Evolutionary conservation across 371 early-diverging fungal genomes (phyloP), one percentile per base, ranked within the genome.

Genomic region (Parasitella parasitica): DNA sequence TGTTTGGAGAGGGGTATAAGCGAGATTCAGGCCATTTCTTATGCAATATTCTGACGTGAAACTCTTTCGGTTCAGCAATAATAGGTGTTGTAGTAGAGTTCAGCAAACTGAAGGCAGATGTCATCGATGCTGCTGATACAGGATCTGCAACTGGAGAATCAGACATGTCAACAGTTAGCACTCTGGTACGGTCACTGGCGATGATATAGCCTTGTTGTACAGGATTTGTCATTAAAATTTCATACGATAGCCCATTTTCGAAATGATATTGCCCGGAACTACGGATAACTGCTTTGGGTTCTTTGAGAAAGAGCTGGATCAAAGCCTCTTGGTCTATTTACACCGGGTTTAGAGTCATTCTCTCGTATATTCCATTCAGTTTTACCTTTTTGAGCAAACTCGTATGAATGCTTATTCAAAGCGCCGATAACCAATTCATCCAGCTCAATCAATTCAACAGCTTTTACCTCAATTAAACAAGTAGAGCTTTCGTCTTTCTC

Each of bases 341-440:
- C n/a, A n/a, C n/a, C n/a, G n/a, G n/a, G n/a, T n/a, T n/a, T n/a
- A n/a, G n/a, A n/a, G n/a, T n/a, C n/a, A n/a, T n/a, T n/a, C n/a
- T n/a, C n/a, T n/a, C n/a, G n/a, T n/a, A 41, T 65, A 4, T 26
- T 38, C 12, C 15, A 7, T 36, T 49, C 35, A 20, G 9, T 36
- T 11, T 34, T 80, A 85, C 88, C 84, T 71, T 77, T 54, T 35
- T 80, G 75, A 9, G 84, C 83, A 60, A 57, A 70, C 34, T 75
- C 74, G 70, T 81, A 89, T n/a, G 89, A 81, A 8, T 64, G 67
- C 6, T 72, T 28, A 27, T 84, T 81, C 57, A 82, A 70, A 22
- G 89, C 90, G 22, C 85, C 88, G 50, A 91, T 49, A 48, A 89
- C 82, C 16, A 89, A 53, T 60, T 89, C 88, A 56, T 87, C 82